Percentiles rank a stretch among this genome's conserved stretches.
phyloP scores from a whole-genome alignment of 805 yeast species.

The Lachancea fermentati region DNA sequence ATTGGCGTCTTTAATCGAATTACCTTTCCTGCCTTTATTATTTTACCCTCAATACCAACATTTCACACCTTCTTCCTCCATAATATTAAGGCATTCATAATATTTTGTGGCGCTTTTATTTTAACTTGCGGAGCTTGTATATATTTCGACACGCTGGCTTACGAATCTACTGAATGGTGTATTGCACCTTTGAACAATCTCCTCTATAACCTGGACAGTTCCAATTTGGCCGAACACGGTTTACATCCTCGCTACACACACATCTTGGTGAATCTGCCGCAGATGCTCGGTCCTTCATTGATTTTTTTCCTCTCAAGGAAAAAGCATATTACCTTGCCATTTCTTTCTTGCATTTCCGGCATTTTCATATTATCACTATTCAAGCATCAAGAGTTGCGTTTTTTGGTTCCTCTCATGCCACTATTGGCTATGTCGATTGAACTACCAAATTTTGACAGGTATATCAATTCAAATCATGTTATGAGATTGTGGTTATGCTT shows the following conservation, averaged over 20 bases:
- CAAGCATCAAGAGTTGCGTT: constrained; percentile 94
- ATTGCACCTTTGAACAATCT: constrained; percentile 77
- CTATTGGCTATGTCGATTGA: constrained; percentile 54
- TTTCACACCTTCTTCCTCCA: constrained; percentile 36
- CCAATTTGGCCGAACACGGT: constrained; percentile 74
- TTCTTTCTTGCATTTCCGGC: constrained; percentile 58
- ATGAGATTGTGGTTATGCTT: constrained; percentile 53
- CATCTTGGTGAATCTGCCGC: constrained; percentile 68
- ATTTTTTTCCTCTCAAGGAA: constrained; percentile 37
- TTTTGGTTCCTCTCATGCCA: constrained; percentile 75
- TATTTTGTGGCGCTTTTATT: constrained; percentile 33
- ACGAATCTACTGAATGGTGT: constrained; percentile 24
- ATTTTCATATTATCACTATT: constrained; percentile 55
- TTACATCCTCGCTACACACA: constrained; percentile 77
- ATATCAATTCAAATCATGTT: constrained; percentile 15
- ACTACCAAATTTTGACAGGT: constrained; percentile 30
- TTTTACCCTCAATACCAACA: constrained; percentile 53
- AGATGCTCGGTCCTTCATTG: constrained; percentile 72
- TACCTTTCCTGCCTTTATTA: constrained; percentile 71
- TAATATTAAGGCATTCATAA: constrained; percentile 31
- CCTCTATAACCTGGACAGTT: constrained; percentile 53
- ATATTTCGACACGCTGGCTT: constrained; percentile 49
- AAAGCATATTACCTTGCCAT: constrained; percentile 39
- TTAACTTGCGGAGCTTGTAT: constrained; percentile 37
- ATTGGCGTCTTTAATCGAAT: constrained; percentile 81